These are phyloP conservation scores for Neonectria neomacrospora DNA, from an alignment of 2,329 filamentous ascomycete genomes.

Conservation along the genomic window DNA sequence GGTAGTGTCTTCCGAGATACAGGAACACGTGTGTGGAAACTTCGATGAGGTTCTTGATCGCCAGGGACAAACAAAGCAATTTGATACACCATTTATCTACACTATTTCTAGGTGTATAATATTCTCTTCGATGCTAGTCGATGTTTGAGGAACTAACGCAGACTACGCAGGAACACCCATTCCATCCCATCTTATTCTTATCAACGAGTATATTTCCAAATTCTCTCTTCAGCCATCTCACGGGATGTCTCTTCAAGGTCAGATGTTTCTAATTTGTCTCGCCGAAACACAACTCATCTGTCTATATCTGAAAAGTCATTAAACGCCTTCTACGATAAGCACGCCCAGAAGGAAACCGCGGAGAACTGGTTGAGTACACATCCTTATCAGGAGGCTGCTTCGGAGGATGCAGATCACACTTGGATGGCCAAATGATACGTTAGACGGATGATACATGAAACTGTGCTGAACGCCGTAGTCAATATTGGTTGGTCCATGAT, in stretches of 20 bases:
- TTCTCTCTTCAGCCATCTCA: constrained; percentile 36
- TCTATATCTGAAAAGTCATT: constrained; percentile 28
- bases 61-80: constrained; percentile 12
- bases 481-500: not conserved
- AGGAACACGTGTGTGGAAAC: constrained; percentile 29
- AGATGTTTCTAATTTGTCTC: not conserved
- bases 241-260: constrained; percentile 34
- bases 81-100: constrained; percentile 28
- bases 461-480: not conserved
- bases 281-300: constrained; percentile 1
- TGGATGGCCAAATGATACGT: constrained; percentile 17
- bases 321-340: constrained; percentile 26
- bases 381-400: constrained; percentile 22
- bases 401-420: constrained; percentile 23
- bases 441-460: not conserved
- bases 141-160: not conserved
- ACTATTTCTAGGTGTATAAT: constrained; percentile 30
- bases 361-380: constrained; percentile 24
- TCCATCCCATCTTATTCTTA: constrained; percentile 27
- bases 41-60: constrained; percentile 33
- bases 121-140: not conserved
- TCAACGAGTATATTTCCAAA: constrained; percentile 28
- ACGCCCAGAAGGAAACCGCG: constrained; percentile 18
- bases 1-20: too few species aligned
- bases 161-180: constrained; percentile 24